Evolutionary conservation across 2,329 filamentous ascomycete species (phyloP).

Genomic region (Lachnellula subtilissima): DNA sequence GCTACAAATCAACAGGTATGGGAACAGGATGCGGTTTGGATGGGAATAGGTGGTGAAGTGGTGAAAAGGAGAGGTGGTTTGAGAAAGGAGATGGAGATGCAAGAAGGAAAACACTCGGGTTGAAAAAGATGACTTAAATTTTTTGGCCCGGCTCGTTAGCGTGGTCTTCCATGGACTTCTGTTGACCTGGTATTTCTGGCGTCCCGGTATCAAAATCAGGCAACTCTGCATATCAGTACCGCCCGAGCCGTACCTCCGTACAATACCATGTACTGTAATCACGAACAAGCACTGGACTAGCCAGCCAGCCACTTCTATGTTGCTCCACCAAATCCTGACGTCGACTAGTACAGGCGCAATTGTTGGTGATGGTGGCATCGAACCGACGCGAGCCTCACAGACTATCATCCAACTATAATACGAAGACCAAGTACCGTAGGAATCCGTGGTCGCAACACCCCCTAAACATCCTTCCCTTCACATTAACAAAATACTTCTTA

Average conservation of each 20-base stretch:
- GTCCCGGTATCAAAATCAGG: too few relatives aligned
- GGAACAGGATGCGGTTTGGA: constrained; percentile 11
- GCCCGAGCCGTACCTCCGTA: too few relatives aligned
- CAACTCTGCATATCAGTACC: too few relatives aligned
- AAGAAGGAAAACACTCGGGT: background rate
- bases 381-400: background rate
- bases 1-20: constrained; percentile 16
- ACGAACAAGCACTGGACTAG: background rate
- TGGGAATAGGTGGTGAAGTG: constrained; percentile 10
- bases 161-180: background rate
- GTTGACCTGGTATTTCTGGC: background rate
- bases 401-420: too few relatives aligned
- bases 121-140: background rate
- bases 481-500: background rate
- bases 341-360: background rate
- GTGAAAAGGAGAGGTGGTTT: constrained; percentile 18
- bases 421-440: too few relatives aligned
- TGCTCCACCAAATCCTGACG: background rate
- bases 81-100: background rate
- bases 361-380: background rate
- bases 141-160: background rate
- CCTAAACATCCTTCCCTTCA: background rate
- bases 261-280: too few relatives aligned
- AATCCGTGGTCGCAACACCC: background rate
- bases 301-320: background rate